Evolutionary conservation across 1,284 basidiomycete species (phyloP).

Genomic region (Cryptococcus sp.): DNA sequence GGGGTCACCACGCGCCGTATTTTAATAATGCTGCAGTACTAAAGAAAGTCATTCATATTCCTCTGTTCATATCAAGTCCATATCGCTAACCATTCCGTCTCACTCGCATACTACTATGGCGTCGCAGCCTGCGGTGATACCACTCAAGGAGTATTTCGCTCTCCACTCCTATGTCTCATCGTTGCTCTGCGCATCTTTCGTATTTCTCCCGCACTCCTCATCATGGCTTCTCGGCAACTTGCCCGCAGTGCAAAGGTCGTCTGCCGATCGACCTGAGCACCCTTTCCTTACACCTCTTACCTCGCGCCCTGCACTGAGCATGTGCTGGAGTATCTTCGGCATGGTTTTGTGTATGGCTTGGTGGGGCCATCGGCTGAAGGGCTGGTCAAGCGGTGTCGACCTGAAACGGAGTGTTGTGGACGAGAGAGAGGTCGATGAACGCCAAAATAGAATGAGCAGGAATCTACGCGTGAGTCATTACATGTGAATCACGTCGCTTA

Average conservation of each 20-base stretch:
- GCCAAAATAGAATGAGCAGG: slow-evolving; percentile 46
- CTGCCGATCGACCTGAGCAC: slow-evolving; percentile 64
- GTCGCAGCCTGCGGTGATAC: slow-evolving; percentile 8
- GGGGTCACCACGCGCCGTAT: too few species aligned
- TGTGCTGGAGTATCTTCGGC: slow-evolving; percentile 65
- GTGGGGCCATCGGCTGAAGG: slow-evolving; percentile 70
- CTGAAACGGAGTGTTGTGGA: slow-evolving; percentile 6
- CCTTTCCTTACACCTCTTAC: slow-evolving; percentile 69
- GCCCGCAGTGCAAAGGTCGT: slow-evolving; percentile 28
- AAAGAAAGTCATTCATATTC: too few species aligned
- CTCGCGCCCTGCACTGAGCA: slow-evolving; percentile 62
- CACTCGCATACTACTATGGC: not conserved
- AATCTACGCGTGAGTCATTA: slow-evolving; percentile 21
- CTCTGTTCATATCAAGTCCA: too few species aligned
- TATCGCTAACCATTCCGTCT: too few species aligned
- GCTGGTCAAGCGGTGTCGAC: slow-evolving; percentile 55
- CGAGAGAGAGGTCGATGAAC: slow-evolving; percentile 37
- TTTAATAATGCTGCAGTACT: too few species aligned
- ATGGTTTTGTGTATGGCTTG: slow-evolving; percentile 64
- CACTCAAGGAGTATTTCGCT: slow-evolving; percentile 64
- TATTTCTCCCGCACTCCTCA: slow-evolving; percentile 67
- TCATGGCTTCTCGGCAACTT: slow-evolving; percentile 50
- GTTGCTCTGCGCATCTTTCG: slow-evolving; percentile 65
- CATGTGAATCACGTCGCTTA: not conserved
- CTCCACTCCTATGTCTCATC: slow-evolving; percentile 70